Conservation (phyloP, 1,284 basidiomycete species). For the Stygiomarasmius scandens region DNA sequence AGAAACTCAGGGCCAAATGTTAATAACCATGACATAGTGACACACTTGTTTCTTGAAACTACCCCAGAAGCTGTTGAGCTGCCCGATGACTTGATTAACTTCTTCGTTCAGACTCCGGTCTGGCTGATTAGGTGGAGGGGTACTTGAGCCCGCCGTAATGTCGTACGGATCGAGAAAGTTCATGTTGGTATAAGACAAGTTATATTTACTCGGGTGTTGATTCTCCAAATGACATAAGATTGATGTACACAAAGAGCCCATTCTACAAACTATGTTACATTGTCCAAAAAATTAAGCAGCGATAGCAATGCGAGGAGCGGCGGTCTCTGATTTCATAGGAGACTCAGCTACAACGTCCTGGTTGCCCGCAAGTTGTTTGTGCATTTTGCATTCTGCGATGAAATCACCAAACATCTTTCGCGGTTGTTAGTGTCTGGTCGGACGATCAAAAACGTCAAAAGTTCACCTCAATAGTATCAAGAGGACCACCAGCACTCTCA, state of each 20-base stretch:
- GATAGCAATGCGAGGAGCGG: slow-evolving; percentile 11
- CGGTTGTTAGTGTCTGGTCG: neutral
- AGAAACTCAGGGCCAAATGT: slow-evolving; percentile 10
- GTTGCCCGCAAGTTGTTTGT: slow-evolving; percentile 40
- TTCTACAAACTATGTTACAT: neutral
- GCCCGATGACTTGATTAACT: slow-evolving; percentile 83
- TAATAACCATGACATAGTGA: slow-evolving; percentile 4
- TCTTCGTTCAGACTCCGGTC: slow-evolving; percentile 81
- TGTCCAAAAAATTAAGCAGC: neutral
- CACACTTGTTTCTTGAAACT: slow-evolving; percentile 85
- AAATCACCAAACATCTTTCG: slow-evolving; percentile 93
- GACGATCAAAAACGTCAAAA: neutral
- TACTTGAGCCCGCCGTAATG: slow-evolving; percentile 44
- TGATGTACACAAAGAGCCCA: too few species aligned
- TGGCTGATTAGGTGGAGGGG: slow-evolving; percentile 45
- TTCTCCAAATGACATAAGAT: too few species aligned
- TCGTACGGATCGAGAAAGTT: slow-evolving; percentile 75
- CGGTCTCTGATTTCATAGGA: slow-evolving; percentile 22
- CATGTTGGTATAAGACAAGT: slow-evolving; percentile 43
- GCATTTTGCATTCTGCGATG: slow-evolving; percentile 73
- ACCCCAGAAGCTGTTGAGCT: slow-evolving; percentile 86
- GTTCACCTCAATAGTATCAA: slow-evolving; percentile 88
- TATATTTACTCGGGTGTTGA: neutral
- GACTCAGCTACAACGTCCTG: slow-evolving; percentile 26
- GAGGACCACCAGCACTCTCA: slow-evolving; percentile 89